phyloP scores from a whole-genome alignment of 306 rosid species.

The Dryas drummondii region DNA sequence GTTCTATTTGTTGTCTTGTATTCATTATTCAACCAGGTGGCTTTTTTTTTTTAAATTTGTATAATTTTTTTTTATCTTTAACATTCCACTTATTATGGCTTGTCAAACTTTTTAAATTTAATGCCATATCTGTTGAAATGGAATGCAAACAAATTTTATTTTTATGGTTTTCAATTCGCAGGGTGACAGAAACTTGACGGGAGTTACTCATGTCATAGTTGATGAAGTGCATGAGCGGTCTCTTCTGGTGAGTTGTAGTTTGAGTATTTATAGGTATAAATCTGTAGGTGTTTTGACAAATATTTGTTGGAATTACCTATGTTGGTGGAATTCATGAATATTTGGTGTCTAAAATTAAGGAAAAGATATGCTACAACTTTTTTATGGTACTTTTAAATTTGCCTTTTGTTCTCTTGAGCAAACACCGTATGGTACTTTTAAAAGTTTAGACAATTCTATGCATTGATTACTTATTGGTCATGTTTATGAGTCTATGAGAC shows the following conservation, averaged over 20 bases:
- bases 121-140: not conserved
- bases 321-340: slow-evolving; percentile 11
- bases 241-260: slow-evolving; percentile 65
- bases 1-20: not conserved
- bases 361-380: not conserved
- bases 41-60: too few species aligned
- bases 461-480: too few species aligned
- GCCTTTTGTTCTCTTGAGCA: too few species aligned
- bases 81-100: not conserved
- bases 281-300: slow-evolving; percentile 7
- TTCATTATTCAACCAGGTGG: not conserved
- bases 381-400: not conserved
- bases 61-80: not conserved
- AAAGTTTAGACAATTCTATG: too few species aligned
- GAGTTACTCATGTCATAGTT: slow-evolving; percentile 81
- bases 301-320: slow-evolving; percentile 15
- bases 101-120: not conserved
- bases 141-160: not conserved
- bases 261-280: slow-evolving; percentile 13
- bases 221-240: slow-evolving; percentile 99
- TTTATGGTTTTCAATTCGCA: slow-evolving; percentile 31
- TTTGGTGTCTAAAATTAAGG: not conserved
- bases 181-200: slow-evolving; percentile 79
- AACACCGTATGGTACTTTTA: too few species aligned
- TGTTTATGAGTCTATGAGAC: too few species aligned